phyloP scores from a whole-genome alignment of 148 eudicot species.

The Chenopodium formosanum region DNA sequence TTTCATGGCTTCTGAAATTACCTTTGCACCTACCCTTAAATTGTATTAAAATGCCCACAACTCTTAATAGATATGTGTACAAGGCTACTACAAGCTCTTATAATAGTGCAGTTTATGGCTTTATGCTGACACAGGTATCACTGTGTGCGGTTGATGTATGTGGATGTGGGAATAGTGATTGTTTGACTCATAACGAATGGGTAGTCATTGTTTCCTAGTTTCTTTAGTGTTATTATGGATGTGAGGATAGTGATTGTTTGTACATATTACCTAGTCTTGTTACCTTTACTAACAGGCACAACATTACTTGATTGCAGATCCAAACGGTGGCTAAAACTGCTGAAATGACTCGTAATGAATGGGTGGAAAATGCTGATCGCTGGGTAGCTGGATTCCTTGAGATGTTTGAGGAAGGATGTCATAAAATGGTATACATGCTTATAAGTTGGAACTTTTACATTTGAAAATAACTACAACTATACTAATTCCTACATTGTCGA shows the following conservation, averaged over 20 bases:
- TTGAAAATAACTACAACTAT: background rate
- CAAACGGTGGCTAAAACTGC: slow-evolving; percentile 66
- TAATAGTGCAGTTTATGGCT: background rate
- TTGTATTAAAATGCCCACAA: too few relatives aligned
- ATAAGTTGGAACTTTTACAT: background rate
- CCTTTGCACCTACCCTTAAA: background rate
- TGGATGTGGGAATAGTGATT: too few relatives aligned
- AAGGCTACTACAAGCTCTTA: background rate
- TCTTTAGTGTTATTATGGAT: background rate
- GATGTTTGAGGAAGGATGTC: slow-evolving; percentile 99
- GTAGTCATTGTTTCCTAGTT: too few relatives aligned
- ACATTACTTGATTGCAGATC: slow-evolving; percentile 39
- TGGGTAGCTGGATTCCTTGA: slow-evolving; percentile 82
- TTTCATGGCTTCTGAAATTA: background rate
- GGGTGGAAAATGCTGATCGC: slow-evolving; percentile 92
- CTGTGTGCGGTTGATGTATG: background rate
- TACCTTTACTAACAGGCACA: background rate
- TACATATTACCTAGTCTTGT: background rate
- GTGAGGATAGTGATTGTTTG: background rate
- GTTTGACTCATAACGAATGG: too few relatives aligned
- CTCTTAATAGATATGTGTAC: background rate
- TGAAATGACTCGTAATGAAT: slow-evolving; percentile 56
- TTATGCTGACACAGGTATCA: background rate
- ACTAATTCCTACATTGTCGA: background rate
- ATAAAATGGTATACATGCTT: slow-evolving; percentile 40